A percentile compares a stretch with the other conserved stretches of the same genome.
Conservation (phyloP, 768 basidiomycete genomes). For the Chlorophyllum brunneum region DNA sequence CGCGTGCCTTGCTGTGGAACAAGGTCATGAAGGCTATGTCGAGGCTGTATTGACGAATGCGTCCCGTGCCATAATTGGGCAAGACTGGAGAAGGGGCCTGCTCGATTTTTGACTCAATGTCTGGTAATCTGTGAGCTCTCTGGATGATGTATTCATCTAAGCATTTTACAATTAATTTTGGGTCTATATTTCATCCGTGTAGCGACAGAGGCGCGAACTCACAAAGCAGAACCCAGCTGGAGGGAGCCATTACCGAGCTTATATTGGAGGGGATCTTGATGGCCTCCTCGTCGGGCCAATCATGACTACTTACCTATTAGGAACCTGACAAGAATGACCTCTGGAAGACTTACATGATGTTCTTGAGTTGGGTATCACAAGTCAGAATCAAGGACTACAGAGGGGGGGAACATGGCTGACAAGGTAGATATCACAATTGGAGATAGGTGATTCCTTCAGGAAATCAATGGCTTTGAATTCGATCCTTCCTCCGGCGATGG, state of each 20-base stretch:
- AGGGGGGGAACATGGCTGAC: slow-evolving; percentile 19
- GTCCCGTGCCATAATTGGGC: slow-evolving; percentile 42
- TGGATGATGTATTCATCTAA: slow-evolving; percentile 35
- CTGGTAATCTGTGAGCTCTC: slow-evolving; percentile 16
- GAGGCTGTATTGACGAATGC: slow-evolving; percentile 34
- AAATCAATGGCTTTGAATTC: slow-evolving; percentile 33
- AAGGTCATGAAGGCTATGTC: slow-evolving; percentile 43
- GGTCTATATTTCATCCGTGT: background rate
- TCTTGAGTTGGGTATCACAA: slow-evolving; percentile 20
- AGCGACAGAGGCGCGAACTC: slow-evolving; percentile 6
- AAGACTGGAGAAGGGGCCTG: slow-evolving; percentile 41
- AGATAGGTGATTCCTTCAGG: slow-evolving; percentile 29
- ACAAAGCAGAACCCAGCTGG: slow-evolving; percentile 35
- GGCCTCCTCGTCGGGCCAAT: slow-evolving; percentile 34
- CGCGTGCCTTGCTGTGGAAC: slow-evolving; percentile 40
- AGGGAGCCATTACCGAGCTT: slow-evolving; percentile 29
- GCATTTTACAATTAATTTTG: no score
- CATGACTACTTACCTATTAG: slow-evolving; percentile 22
- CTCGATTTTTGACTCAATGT: background rate
- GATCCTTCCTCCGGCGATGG: slow-evolving; percentile 26
- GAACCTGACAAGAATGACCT: background rate
- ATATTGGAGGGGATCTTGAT: slow-evolving; percentile 31
- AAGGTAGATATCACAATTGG: slow-evolving; percentile 34
- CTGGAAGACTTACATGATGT: slow-evolving; percentile 23
- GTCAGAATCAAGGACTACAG: background rate